These are phyloP conservation scores for Yamadazyma insecticola DNA, from an alignment of 805 yeast genomes.

Conservation along the genomic window DNA sequence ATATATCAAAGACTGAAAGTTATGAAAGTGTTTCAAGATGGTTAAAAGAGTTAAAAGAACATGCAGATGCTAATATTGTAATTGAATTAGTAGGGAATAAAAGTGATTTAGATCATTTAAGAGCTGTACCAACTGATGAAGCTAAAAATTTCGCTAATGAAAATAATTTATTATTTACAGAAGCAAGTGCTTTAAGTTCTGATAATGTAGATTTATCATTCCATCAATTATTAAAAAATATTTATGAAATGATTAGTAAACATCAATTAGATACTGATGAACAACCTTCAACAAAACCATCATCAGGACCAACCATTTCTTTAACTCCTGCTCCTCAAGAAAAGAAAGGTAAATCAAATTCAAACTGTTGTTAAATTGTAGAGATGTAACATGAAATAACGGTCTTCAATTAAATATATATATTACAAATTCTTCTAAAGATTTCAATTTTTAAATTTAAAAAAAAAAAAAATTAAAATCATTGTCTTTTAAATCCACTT, in stretches of 20 bases:
- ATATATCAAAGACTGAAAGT: conserved; percentile 84
- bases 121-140: conserved; percentile 97
- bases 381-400: not conserved
- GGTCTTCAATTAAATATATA: not conserved
- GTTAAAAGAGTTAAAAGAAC: conserved; percentile 85
- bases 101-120: conserved; percentile 82
- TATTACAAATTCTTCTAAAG: not conserved
- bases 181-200: conserved; percentile 90
- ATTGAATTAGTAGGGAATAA: conserved; percentile 92
- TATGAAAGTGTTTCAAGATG: conserved; percentile 85
- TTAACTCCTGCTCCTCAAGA: conserved; percentile 92
- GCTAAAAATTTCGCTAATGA: conserved; percentile 93
- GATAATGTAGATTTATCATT: conserved; percentile 94
- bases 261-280: conserved; percentile 89
- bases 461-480: too few species aligned
- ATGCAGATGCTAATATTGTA: conserved; percentile 92
- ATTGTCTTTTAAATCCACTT: too few species aligned
- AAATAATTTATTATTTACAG: conserved; percentile 87
- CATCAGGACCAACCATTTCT: conserved; percentile 85
- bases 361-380: conserved; percentile 59
- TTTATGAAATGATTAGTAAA: conserved; percentile 90
- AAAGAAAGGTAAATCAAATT: conserved; percentile 52
- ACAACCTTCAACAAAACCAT: conserved; percentile 50
- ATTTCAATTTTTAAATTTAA: not conserved
- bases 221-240: conserved; percentile 87